A percentile compares a stretch with the other conserved stretches of the same genome.
Evolutionary conservation across 2,329 filamentous ascomycete genomes (phyloP).

Genomic region (Tolypocladium pustulatum): DNA sequence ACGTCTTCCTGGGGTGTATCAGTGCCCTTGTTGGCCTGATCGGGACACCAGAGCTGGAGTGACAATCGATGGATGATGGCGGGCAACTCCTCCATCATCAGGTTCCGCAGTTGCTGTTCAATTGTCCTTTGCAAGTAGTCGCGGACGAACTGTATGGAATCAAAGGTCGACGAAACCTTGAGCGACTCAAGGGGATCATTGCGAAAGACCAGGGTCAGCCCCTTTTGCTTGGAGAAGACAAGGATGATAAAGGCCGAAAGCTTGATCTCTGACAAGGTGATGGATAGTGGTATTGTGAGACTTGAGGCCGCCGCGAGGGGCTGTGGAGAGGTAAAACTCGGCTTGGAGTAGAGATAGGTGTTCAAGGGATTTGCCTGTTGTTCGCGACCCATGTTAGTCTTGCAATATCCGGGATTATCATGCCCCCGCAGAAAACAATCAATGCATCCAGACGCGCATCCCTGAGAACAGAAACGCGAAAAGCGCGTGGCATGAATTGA

Average conservation of each 20-base stretch:
- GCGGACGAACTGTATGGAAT: slow-evolving; percentile 95
- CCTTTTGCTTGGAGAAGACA: slow-evolving; percentile 96
- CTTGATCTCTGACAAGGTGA: slow-evolving; percentile 91
- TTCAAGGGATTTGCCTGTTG: slow-evolving; percentile 83
- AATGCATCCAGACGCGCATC: neutral
- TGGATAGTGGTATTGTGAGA: slow-evolving; percentile 93
- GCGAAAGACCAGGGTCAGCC: slow-evolving; percentile 89
- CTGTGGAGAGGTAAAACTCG: slow-evolving; percentile 83
- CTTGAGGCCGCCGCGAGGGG: slow-evolving; percentile 85
- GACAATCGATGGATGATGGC: slow-evolving; percentile 93
- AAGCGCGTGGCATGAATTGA: slow-evolving; percentile 1
- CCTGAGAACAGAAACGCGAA: neutral
- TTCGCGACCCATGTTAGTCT: slow-evolving; percentile 36
- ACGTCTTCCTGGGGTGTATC: slow-evolving; percentile 36
- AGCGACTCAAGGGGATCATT: slow-evolving; percentile 97
- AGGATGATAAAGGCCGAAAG: slow-evolving; percentile 94
- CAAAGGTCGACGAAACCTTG: slow-evolving; percentile 97
- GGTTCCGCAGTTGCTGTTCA: slow-evolving; percentile 77
- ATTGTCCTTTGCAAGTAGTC: slow-evolving; percentile 96
- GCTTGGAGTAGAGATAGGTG: slow-evolving; percentile 86
- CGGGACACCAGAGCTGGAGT: slow-evolving; percentile 78
- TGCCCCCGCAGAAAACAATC: neutral
- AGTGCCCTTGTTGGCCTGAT: slow-evolving; percentile 48
- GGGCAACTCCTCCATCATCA: slow-evolving; percentile 97
- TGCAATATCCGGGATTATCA: slow-evolving; percentile 7